Evolutionary conservation across 306 rosid genomes (phyloP).

Genomic region (Quercus ilex): DNA sequence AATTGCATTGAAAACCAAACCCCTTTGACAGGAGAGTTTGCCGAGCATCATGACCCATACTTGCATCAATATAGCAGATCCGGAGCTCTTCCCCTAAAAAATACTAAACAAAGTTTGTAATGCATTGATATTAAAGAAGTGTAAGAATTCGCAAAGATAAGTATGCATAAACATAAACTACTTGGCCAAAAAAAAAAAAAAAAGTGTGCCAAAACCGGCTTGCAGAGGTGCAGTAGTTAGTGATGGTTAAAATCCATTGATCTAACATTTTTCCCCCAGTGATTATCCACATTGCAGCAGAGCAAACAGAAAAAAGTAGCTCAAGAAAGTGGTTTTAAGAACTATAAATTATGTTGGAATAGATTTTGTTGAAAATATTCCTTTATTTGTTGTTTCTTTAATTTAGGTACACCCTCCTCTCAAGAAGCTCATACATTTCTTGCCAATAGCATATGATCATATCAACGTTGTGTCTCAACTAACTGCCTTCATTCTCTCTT

Average conservation of each 20-base stretch:
- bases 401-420: background rate
- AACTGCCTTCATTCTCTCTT: background rate
- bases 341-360: background rate
- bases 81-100: slow-evolving; percentile 84
- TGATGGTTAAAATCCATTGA: too few species aligned
- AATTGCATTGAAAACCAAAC: slow-evolving; percentile 78
- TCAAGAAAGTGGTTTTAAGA: background rate
- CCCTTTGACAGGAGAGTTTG: slow-evolving; percentile 56
- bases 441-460: background rate
- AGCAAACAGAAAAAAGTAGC: background rate
- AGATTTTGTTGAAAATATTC: background rate
- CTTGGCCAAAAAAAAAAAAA: too few species aligned
- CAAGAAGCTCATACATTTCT: background rate
- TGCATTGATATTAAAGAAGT: background rate
- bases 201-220: background rate
- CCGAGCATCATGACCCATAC: slow-evolving; percentile 64
- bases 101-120: background rate
- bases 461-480: background rate
- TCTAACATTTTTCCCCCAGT: background rate
- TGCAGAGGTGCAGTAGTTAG: background rate
- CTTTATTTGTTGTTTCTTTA: background rate
- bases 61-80: slow-evolving; percentile 90
- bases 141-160: background rate
- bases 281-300: background rate
- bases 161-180: too few species aligned